Conservation (phyloP, 2,329 filamentous ascomycete species). For the Zalaria sp. region DNA sequence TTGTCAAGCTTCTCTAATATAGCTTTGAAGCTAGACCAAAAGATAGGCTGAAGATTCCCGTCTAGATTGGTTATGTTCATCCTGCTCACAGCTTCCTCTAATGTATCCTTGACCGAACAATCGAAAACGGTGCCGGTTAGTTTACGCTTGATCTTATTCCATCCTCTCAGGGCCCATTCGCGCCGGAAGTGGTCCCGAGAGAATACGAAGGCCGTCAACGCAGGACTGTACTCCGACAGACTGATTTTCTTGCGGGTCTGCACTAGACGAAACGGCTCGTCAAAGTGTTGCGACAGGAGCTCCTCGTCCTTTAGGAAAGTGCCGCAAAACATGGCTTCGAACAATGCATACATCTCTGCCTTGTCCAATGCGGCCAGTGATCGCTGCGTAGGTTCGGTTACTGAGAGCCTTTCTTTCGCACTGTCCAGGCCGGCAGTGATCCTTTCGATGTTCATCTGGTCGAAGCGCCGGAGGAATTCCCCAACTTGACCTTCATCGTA, state of each 20-base stretch:
- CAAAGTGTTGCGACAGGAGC: conserved; percentile 48
- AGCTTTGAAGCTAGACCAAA: conserved; percentile 65
- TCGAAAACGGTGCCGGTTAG: conserved; percentile 68
- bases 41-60: conserved; percentile 45
- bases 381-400: conserved; percentile 35
- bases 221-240: conserved; percentile 61
- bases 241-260: conserved; percentile 69
- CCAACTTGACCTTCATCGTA: conserved; percentile 31
- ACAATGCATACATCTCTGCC: conserved; percentile 62
- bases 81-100: conserved; percentile 51
- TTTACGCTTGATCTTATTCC: conserved; percentile 48
- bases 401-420: conserved; percentile 24
- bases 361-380: conserved; percentile 37
- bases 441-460: conserved; percentile 29
- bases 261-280: conserved; percentile 68
- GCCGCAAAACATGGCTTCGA: conserved; percentile 77
- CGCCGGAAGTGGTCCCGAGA: conserved; percentile 49
- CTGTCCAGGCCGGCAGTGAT: conserved; percentile 28
- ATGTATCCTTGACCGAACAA: conserved; percentile 65
- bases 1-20: conserved; percentile 63
- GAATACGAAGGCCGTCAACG: conserved; percentile 76
- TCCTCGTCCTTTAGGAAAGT: conserved; percentile 51
- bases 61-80: conserved; percentile 43
- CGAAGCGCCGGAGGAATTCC: conserved; percentile 28
- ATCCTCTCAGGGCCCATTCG: conserved; percentile 55